These are phyloP conservation scores for Aspergillus kassunensis DNA, from an alignment of 495 filamentous ascomycete species.

Conservation along the genomic window DNA sequence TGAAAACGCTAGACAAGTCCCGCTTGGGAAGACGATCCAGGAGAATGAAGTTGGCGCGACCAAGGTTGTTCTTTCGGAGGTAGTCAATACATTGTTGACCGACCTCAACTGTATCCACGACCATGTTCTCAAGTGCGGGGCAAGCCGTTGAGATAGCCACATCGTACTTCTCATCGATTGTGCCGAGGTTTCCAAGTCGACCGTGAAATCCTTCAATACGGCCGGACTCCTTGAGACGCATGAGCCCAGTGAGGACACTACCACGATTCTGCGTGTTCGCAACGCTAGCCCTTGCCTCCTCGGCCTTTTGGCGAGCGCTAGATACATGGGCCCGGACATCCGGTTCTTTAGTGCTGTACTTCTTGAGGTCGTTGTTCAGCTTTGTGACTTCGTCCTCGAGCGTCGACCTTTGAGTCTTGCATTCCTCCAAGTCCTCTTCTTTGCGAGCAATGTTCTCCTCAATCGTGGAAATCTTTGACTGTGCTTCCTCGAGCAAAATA, in stretches of 20 bases:
- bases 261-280: constrained; percentile 87
- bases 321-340: constrained; percentile 77
- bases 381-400: constrained; percentile 71
- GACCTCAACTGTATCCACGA: constrained; percentile 90
- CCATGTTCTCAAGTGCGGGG: constrained; percentile 84
- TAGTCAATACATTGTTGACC: constrained; percentile 98
- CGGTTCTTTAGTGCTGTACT: constrained; percentile 71
- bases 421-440: constrained; percentile 68
- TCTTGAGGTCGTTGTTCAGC: constrained; percentile 65
- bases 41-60: constrained; percentile 95
- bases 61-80: constrained; percentile 92
- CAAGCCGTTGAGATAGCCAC: constrained; percentile 97
- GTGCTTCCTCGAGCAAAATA: constrained; percentile 76
- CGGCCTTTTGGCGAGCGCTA: constrained; percentile 83
- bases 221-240: constrained; percentile 93
- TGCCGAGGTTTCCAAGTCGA: constrained; percentile 90
- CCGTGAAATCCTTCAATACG: constrained; percentile 96
- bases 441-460: constrained; percentile 67
- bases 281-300: constrained; percentile 86
- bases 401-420: constrained; percentile 63
- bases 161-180: constrained; percentile 91
- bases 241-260: constrained; percentile 84
- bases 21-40: constrained; percentile 77
- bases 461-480: constrained; percentile 70
- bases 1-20: constrained; percentile 73